A percentile compares a stretch with the other conserved stretches of the same genome.
Evolutionary conservation across 75 land plant genomes (phyloP).

Genomic region (Sequoia sempervirens): DNA sequence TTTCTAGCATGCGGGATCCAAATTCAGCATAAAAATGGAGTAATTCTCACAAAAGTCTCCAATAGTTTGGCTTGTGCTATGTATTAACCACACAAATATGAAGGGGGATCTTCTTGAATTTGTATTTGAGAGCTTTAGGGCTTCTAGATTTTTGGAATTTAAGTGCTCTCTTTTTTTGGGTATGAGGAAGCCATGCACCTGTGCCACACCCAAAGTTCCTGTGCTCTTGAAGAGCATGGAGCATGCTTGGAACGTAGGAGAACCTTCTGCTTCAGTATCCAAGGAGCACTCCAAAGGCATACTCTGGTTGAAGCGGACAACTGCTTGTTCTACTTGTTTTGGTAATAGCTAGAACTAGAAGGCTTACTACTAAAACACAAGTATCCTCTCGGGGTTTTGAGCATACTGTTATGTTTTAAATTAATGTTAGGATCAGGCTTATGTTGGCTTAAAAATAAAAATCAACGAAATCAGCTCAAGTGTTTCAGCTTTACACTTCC

Average conservation of each 20-base stretch:
- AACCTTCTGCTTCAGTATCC: neutral
- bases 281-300: neutral
- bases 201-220: neutral
- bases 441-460: neutral
- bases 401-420: neutral
- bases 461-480: neutral
- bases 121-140: neutral
- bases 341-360: too few species aligned
- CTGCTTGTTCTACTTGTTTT: neutral
- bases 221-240: neutral
- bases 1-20: neutral
- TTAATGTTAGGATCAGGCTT: neutral
- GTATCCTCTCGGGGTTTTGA: neutral
- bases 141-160: neutral
- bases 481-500: neutral
- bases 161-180: neutral
- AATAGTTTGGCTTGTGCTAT: neutral
- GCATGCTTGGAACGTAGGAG: neutral
- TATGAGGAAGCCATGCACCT: neutral
- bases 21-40: neutral
- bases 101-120: neutral
- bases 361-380: neutral
- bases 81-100: neutral
- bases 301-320: neutral
- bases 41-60: neutral